phyloP scores from a whole-genome alignment of 148 eudicot species.

The Silene conica region DNA sequence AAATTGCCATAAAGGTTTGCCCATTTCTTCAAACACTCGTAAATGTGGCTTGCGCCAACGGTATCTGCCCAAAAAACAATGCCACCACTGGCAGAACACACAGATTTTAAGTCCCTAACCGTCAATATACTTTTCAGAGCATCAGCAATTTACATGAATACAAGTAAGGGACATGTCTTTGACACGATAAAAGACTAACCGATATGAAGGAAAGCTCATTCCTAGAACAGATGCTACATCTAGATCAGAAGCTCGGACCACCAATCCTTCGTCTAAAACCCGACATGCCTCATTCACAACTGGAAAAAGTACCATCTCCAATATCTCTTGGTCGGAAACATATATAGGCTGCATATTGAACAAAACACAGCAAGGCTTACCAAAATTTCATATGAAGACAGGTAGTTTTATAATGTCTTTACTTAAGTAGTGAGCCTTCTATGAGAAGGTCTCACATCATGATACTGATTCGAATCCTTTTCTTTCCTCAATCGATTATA shows the following conservation, averaged over 20 bases:
- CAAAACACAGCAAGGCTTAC: conserved; percentile 6
- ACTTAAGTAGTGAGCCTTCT: neutral
- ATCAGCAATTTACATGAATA: neutral
- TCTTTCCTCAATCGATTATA: too few species aligned
- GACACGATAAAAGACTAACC: conserved; percentile 45
- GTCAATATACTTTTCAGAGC: neutral
- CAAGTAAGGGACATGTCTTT: neutral
- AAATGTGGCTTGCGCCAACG: conserved; percentile 66
- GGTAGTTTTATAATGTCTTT: neutral
- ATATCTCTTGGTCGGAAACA: conserved; percentile 74
- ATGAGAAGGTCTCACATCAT: neutral
- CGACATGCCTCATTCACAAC: conserved; percentile 97
- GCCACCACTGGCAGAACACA: conserved; percentile 69
- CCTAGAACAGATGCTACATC: conserved; percentile 93
- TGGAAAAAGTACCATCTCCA: conserved; percentile 91
- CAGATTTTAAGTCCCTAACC: conserved; percentile 10
- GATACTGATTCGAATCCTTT: too few species aligned
- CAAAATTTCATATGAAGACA: conserved; percentile 1
- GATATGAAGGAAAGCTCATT: conserved; percentile 93
- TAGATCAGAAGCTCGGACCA: conserved; percentile 92
- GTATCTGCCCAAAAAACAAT: conserved; percentile 89
- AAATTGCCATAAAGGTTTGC: conserved; percentile 58
- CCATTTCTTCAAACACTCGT: conserved; percentile 76
- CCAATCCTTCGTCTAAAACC: conserved; percentile 79
- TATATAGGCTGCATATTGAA: conserved; percentile 60